A percentile compares a stretch with the other conserved stretches of the same genome.
phyloP scores from a whole-genome alignment of 164 flowering plant species.

The Vitis rupestris region DNA sequence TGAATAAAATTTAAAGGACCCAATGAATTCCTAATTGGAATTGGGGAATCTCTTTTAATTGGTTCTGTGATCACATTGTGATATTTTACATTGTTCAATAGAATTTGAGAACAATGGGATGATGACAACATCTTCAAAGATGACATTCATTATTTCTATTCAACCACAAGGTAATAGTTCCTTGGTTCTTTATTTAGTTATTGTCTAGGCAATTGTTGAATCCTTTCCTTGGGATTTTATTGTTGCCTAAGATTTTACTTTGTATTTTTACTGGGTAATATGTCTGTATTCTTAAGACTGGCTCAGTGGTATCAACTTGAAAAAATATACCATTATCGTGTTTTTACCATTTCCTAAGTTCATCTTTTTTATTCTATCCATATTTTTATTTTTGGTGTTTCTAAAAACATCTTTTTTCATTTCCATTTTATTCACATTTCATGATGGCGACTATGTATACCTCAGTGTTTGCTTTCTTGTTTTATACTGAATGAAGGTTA shows the following conservation, averaged over 20 bases:
- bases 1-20: neutral
- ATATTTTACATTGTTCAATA: slow-evolving; percentile 6
- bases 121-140: slow-evolving; percentile 7
- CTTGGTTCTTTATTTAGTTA: no score
- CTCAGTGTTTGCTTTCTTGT: neutral
- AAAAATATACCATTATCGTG: no score
- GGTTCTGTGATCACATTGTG: neutral
- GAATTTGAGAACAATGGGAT: slow-evolving; percentile 6
- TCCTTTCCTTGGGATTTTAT: no score
- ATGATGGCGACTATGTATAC: neutral
- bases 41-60: slow-evolving; percentile 6
- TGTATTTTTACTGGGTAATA: no score
- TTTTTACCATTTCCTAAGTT: no score
- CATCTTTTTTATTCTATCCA: no score
- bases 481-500: slow-evolving; percentile 53
- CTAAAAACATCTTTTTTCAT: no score
- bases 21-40: slow-evolving; percentile 8
- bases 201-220: no score
- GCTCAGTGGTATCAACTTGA: no score
- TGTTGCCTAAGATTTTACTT: no score
- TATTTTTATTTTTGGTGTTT: neutral
- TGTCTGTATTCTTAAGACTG: no score
- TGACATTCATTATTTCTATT: slow-evolving; percentile 4
- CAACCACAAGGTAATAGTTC: neutral
- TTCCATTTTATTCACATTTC: no score